Conservation (phyloP, 192 early-diverging fungal genomes). For the Anaeromyces robustus region DNA sequence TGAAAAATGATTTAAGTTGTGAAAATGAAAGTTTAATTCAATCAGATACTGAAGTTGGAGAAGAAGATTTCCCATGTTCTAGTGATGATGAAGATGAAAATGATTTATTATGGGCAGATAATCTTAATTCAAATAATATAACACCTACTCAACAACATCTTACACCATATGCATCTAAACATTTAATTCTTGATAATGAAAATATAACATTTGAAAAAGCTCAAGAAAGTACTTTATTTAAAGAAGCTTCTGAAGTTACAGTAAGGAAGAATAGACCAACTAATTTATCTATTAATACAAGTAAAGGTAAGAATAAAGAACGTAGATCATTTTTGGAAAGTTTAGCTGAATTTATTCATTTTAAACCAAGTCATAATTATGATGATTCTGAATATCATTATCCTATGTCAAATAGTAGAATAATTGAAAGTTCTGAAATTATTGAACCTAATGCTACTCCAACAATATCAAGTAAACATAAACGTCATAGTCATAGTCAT, state of each 20-base stretch:
- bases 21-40: not conserved
- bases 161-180: slow-evolving; percentile 5
- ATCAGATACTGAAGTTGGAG: not conserved
- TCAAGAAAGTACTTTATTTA: not conserved
- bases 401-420: too few relatives aligned
- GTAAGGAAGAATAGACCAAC: not conserved
- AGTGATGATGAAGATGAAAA: slow-evolving; percentile 2
- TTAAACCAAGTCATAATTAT: not conserved
- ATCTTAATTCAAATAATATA: slow-evolving; percentile 9
- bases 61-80: not conserved
- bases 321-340: not conserved
- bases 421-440: too few relatives aligned
- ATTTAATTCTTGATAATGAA: not conserved
- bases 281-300: not conserved
- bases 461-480: too few relatives aligned
- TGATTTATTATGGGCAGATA: slow-evolving; percentile 10
- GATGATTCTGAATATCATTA: too few relatives aligned
- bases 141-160: slow-evolving; percentile 12
- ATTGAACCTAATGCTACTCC: too few relatives aligned
- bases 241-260: too few relatives aligned
- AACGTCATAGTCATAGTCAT: too few relatives aligned
- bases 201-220: not conserved
- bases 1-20: not conserved
- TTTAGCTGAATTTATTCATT: not conserved
- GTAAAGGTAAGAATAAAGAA: not conserved